Percentiles rank a stretch among this genome's conserved stretches.
These are phyloP conservation scores for Taxillus chinensis DNA, from an alignment of 164 flowering plant species.

Conservation along the genomic window DNA sequence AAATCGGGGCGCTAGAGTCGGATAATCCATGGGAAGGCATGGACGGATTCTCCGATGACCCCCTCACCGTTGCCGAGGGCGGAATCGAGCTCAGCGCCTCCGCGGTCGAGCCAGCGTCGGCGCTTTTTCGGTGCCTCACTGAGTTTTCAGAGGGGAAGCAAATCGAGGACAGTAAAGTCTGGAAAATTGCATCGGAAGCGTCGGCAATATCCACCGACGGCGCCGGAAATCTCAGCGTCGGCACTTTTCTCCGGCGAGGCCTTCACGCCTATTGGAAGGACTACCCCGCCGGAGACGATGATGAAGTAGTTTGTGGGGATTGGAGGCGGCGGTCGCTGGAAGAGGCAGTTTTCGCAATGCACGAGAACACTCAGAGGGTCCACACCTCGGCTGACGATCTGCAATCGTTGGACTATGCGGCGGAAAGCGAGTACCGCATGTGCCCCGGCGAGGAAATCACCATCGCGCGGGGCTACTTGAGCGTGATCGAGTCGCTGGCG, in stretches of 20 bases:
- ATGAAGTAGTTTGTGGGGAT: conserved; percentile 18
- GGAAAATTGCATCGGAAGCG: conserved; percentile 48
- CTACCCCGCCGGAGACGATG: conserved; percentile 14
- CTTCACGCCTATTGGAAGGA: conserved; percentile 45
- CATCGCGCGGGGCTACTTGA: conserved; percentile 75
- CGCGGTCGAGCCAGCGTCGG: conserved; percentile 38
- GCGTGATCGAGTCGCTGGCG: conserved; percentile 54
- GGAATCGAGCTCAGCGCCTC: conserved; percentile 30
- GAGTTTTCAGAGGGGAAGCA: conserved; percentile 53
- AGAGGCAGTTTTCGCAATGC: conserved; percentile 62
- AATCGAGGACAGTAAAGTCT: conserved; percentile 27
- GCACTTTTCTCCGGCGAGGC: conserved; percentile 52
- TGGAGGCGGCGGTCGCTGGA: conserved; percentile 43
- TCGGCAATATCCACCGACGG: conserved; percentile 32
- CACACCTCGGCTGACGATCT: conserved; percentile 84
- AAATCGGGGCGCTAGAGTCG: conserved; percentile 42
- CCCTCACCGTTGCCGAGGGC: conserved; percentile 46
- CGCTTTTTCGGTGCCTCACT: conserved; percentile 52
- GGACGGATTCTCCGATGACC: conserved; percentile 51
- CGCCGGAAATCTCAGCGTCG: conserved; percentile 32
- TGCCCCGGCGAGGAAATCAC: conserved; percentile 91
- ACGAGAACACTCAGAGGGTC: conserved; percentile 75
- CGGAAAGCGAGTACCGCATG: conserved; percentile 75
- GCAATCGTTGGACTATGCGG: conserved; percentile 44
- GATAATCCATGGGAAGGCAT: conserved; percentile 84